Conservation (phyloP, 495 filamentous ascomycete species). For the Hypomontagnella submonticulosa region DNA sequence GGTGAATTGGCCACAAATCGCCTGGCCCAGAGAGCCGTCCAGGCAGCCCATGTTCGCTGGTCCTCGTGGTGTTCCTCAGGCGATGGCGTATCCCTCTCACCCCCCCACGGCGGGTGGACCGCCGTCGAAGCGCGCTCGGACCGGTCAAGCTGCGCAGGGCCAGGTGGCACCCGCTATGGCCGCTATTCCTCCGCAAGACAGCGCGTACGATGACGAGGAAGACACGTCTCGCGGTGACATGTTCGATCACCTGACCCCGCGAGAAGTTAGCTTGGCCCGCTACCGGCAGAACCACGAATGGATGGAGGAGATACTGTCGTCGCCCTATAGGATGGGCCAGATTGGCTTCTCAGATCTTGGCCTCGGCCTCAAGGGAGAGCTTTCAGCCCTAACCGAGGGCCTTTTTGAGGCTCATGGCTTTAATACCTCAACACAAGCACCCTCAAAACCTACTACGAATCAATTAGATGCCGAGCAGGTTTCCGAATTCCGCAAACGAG, state of each 20-base stretch:
- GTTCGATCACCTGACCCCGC: constrained; percentile 86
- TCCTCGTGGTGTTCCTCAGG: constrained; percentile 57
- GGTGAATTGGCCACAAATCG: constrained; percentile 86
- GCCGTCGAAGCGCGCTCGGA: constrained; percentile 58
- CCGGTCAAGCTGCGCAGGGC: constrained; percentile 44
- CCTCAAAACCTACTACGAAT: constrained; percentile 64
- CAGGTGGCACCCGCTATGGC: constrained; percentile 41
- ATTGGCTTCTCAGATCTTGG: constrained; percentile 91
- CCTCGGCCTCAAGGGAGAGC: constrained; percentile 84
- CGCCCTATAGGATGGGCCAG: constrained; percentile 81
- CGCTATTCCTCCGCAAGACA: constrained; percentile 56
- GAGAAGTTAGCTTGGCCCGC: constrained; percentile 83
- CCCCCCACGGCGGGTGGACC: constrained; percentile 51
- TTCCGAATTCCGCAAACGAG: constrained; percentile 80
- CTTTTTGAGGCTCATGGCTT: constrained; percentile 69
- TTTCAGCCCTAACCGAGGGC: constrained; percentile 81
- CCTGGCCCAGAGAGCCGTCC: constrained; percentile 66
- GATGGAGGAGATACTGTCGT: constrained; percentile 97
- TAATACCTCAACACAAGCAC: constrained; percentile 64
- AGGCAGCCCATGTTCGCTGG: constrained; percentile 57
- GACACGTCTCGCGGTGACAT: constrained; percentile 85
- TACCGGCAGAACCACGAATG: constrained; percentile 97
- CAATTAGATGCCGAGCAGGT: constrained; percentile 74
- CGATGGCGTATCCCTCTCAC: constrained; percentile 65
- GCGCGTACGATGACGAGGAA: constrained; percentile 84